Percentiles rank a stretch among this genome's conserved stretches.
These are phyloP conservation scores for Trichoderma sp. DNA, from an alignment of 2,329 filamentous ascomycete species.

Conservation along the genomic window DNA sequence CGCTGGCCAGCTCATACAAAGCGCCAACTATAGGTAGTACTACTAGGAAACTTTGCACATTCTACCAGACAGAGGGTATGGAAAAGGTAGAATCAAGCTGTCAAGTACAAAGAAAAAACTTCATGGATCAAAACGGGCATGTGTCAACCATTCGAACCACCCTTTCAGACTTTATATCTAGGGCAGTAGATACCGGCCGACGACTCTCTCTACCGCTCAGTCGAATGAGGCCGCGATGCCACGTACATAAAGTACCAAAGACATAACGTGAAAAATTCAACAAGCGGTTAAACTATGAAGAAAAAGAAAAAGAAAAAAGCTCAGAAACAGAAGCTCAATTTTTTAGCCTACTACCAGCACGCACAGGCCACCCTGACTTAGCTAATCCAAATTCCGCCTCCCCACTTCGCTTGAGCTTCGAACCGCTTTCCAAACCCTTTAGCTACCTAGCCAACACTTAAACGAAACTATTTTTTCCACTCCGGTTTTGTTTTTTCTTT, in stretches of 20 bases:
- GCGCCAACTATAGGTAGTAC: background rate
- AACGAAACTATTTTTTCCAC: background rate
- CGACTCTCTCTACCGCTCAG: conserved; percentile 63
- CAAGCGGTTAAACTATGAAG: conserved; percentile 30
- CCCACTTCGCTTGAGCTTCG: conserved; percentile 26
- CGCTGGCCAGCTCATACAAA: background rate
- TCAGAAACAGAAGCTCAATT: conserved; percentile 31
- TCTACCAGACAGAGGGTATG: background rate
- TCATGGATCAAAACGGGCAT: conserved; percentile 38
- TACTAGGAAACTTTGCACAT: background rate
- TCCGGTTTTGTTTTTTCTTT: conserved; percentile 26
- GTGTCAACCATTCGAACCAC: conserved; percentile 84
- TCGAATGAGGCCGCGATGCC: conserved; percentile 56
- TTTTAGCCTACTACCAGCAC: background rate
- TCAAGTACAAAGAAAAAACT: background rate
- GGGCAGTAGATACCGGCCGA: conserved; percentile 87
- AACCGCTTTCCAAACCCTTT: background rate
- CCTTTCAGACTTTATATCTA: conserved; percentile 74
- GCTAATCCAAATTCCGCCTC: conserved; percentile 20
- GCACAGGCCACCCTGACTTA: conserved; percentile 29
- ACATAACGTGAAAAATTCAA: conserved; percentile 32
- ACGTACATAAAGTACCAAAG: conserved; percentile 36
- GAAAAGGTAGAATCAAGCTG: background rate
- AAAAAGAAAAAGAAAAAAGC: conserved; percentile 30
- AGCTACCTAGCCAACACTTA: background rate